Conservation (phyloP, 495 filamentous ascomycete genomes). For the Friedmanniomyces simplex region DNA sequence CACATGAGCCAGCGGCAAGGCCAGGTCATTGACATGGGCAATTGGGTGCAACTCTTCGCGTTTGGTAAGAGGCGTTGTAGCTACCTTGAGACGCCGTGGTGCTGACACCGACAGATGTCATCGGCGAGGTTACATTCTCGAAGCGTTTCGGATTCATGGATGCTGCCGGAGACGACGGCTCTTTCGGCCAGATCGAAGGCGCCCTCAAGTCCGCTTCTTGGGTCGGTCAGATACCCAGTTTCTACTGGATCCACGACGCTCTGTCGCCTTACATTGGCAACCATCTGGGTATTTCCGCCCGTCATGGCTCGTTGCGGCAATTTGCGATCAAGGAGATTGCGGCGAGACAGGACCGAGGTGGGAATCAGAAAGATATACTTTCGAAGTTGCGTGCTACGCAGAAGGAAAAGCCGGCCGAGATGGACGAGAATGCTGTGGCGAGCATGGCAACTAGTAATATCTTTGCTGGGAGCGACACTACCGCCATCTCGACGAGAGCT, state of each 20-base stretch:
- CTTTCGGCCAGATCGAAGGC: slow-evolving; percentile 23
- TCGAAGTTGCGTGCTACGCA: slow-evolving; percentile 22
- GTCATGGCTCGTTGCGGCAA: slow-evolving; percentile 26
- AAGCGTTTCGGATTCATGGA: slow-evolving; percentile 30
- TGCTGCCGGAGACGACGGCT: slow-evolving; percentile 25
- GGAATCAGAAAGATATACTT: slow-evolving; percentile 25
- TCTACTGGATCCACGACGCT: slow-evolving; percentile 28
- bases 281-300: slow-evolving; percentile 24
- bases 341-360: slow-evolving; percentile 21
- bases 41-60: slow-evolving; percentile 30
- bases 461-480: slow-evolving; percentile 28
- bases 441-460: slow-evolving; percentile 26
- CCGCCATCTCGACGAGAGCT: slow-evolving; percentile 25
- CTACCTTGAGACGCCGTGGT: background rate
- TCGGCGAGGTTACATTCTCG: slow-evolving; percentile 29
- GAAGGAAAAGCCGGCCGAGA: slow-evolving; percentile 24
- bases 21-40: slow-evolving; percentile 25
- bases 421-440: slow-evolving; percentile 21
- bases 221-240: slow-evolving; percentile 26
- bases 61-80: slow-evolving; percentile 22
- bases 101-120: slow-evolving; percentile 20
- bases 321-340: slow-evolving; percentile 25
- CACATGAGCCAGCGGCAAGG: slow-evolving; percentile 18
- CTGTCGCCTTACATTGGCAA: slow-evolving; percentile 27
- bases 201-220: slow-evolving; percentile 24